A percentile compares a stretch with the other conserved stretches of the same genome.
phyloP scores from a whole-genome alignment of 805 yeast genomes.

The Suhomyces pyralidae region DNA sequence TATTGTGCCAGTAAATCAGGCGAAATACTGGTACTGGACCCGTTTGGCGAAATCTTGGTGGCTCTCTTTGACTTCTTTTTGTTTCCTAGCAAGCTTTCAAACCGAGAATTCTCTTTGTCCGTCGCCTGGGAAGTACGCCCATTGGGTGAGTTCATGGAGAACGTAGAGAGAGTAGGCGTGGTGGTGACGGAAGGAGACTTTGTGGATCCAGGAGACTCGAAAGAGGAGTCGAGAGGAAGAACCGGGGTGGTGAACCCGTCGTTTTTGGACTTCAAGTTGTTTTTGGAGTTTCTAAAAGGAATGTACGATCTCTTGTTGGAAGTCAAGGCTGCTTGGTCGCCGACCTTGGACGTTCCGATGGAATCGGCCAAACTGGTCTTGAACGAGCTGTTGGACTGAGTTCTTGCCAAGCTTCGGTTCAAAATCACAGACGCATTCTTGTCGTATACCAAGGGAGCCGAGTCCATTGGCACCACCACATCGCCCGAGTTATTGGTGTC shows the following conservation, averaged over 20 bases:
- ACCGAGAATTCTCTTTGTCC: constrained; percentile 16
- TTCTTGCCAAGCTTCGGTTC: constrained; percentile 67
- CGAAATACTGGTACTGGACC: constrained; percentile 11
- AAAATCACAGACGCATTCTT: constrained; percentile 74
- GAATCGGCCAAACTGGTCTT: constrained; percentile 73
- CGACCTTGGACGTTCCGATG: constrained; percentile 24
- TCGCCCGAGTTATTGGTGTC: constrained; percentile 53
- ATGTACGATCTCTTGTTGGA: constrained; percentile 35
- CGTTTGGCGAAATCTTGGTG: constrained; percentile 13
- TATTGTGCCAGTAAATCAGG: constrained; percentile 13
- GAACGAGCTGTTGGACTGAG: constrained; percentile 75
- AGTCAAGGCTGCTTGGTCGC: constrained; percentile 10
- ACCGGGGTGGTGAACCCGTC: constrained; percentile 19
- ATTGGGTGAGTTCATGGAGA: constrained; percentile 2
- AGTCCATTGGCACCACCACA: constrained; percentile 54
- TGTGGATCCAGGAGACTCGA: constrained; percentile 18
- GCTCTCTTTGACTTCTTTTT: constrained; percentile 22
- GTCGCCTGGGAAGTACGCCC: background rate
- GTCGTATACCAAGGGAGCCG: constrained; percentile 76
- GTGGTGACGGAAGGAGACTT: background rate
- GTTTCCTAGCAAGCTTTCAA: constrained; percentile 26
- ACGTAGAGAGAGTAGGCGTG: constrained; percentile 9
- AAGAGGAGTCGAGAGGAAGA: constrained; percentile 18
- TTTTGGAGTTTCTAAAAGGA: constrained; percentile 38
- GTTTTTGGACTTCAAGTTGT: constrained; percentile 11